Percentiles rank a stretch among this genome's conserved stretches.
Conservation (phyloP, 176 grass and related monocot species). For the Cenchrus americanus region DNA sequence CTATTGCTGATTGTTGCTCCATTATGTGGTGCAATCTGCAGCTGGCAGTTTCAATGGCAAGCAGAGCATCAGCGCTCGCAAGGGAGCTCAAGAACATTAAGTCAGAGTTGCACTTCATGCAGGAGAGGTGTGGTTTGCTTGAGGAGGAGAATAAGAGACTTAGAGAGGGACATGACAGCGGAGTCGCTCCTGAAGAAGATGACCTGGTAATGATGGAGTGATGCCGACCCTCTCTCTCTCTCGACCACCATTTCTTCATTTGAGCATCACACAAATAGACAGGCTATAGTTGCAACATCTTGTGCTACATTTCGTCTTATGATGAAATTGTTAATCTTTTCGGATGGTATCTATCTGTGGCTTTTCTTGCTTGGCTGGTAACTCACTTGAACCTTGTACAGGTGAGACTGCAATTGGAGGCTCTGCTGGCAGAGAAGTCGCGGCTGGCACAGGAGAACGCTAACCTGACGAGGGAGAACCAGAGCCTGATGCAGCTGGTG, state of each 20-base stretch:
- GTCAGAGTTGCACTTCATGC: slow-evolving; percentile 81
- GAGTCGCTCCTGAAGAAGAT: slow-evolving; percentile 71
- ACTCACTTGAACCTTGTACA: slow-evolving; percentile 11
- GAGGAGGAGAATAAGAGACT: slow-evolving; percentile 91
- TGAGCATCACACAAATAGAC: not conserved
- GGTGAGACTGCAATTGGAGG: slow-evolving; percentile 91
- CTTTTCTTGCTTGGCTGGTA: slow-evolving; percentile 9
- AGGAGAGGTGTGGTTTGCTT: slow-evolving; percentile 76
- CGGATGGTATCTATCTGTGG: not conserved
- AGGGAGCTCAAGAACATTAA: slow-evolving; percentile 90
- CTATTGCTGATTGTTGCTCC: not conserved
- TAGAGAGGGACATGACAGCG: slow-evolving; percentile 63
- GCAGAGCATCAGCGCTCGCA: slow-evolving; percentile 68
- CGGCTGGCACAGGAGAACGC: slow-evolving; percentile 87
- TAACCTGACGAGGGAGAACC: slow-evolving; percentile 74
- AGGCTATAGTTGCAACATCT: not conserved
- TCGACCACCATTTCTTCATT: not conserved
- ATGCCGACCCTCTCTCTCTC: not conserved
- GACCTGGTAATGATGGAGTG: slow-evolving; percentile 67
- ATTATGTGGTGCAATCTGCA: slow-evolving; percentile 30
- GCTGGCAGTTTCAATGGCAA: slow-evolving; percentile 85
- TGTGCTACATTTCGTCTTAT: not conserved
- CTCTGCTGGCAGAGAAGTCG: slow-evolving; percentile 84
- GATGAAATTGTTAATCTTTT: not conserved
- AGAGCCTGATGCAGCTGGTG: slow-evolving; percentile 81